Base-by-base conservation (phyloP, 2,329 filamentous ascomycete species). In the Fusarium piperis region DNA sequence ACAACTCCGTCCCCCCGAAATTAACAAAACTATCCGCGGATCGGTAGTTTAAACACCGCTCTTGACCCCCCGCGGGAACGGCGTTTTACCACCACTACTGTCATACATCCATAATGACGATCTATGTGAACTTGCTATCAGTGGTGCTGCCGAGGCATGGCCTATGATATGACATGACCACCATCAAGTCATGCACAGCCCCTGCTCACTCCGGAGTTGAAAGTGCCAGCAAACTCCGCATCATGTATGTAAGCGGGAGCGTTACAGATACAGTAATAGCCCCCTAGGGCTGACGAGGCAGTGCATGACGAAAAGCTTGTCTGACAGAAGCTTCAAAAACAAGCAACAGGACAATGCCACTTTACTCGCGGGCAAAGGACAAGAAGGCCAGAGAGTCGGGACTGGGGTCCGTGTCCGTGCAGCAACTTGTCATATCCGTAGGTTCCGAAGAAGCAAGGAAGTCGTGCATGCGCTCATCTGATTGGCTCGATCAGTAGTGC, bases 221-320 rank as follows among this genome's bases (percentile, higher is more conserved):
- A 26, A 20, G 11, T 15, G 18, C 41, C 44, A 15, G 4, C 32
- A n/a, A 55, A 55, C 15, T 55, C 52, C 20, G 52, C 33, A 55
- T 35, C n/a, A 11, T 16, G 3, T 28, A 13, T 53, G 28, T 33
- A 53, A 52, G 18, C 15, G 8, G 6, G 10, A n/a, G 16, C 4
- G 48, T 32, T 20, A 10, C 16, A 51, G n/a, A 51, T 8, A 53
- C n/a, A n/a, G n/a, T n/a, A n/a, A n/a, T 23, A 5, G 18, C 28
- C 67, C 68, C 68, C 41, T 71, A 70, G 58, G 68, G 58, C 68
- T 70, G 68, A 68, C 41, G 30, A 57, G 35, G 39, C 39, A n/a
- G n/a, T 30, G 51, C 23, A 55, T 51, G n/a, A 23, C 16, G 33
- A 36, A 70, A 71, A 70, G 68, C 68, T 70, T 70, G 68, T 64